phyloP scores from a whole-genome alignment of 139 green algal species.

The Limnomonas spitsbergensis region DNA sequence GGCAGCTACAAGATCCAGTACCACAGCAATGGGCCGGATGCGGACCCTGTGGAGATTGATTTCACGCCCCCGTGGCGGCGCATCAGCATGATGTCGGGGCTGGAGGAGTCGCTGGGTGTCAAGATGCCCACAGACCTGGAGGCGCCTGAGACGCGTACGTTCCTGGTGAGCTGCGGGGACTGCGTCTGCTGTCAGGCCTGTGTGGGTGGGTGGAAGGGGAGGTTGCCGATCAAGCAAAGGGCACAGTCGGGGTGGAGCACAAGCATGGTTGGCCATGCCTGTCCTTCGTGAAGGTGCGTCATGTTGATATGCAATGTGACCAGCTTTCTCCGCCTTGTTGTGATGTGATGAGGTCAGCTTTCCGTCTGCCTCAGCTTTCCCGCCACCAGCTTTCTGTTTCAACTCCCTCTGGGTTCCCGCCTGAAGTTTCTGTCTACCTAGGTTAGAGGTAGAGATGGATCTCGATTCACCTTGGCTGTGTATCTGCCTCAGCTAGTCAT shows the following conservation, averaged over 20 bases:
- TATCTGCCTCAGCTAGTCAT: too few species aligned
- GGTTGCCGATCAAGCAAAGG: background rate
- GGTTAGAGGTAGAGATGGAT: too few species aligned
- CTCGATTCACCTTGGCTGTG: too few species aligned
- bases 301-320: too few species aligned
- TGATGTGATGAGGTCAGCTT: too few species aligned
- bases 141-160: conserved; percentile 56
- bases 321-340: too few species aligned
- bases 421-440: too few species aligned
- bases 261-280: background rate
- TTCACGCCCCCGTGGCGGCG: conserved; percentile 90
- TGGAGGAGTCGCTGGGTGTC: conserved; percentile 75
- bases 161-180: conserved; percentile 15
- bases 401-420: too few species aligned
- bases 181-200: too few species aligned
- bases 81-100: conserved; percentile 60
- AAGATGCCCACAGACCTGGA: conserved; percentile 69
- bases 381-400: too few species aligned
- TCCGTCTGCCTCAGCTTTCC: too few species aligned
- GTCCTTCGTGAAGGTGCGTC: background rate
- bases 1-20: conserved; percentile 93
- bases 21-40: conserved; percentile 86
- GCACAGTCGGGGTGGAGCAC: background rate
- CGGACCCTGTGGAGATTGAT: conserved; percentile 87
- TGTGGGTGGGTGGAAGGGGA: background rate